Evolutionary conservation across 371 early-diverging fungal genomes (phyloP), one percentile per base, ranked within the genome.

Genomic region (Mucor mucedo): DNA sequence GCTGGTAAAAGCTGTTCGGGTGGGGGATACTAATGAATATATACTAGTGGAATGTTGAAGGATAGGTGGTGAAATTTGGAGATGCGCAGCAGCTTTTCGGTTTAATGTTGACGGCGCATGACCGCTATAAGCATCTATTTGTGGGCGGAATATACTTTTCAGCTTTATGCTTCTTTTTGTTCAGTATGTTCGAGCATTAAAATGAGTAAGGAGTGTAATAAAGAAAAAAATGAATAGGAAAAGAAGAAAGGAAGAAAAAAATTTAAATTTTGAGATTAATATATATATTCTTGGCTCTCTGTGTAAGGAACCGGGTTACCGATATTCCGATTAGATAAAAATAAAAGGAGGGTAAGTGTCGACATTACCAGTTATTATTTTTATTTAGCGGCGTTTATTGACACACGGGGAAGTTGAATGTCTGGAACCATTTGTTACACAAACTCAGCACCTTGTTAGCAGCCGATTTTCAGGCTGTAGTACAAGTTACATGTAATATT

Each of bases 11-110:
- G 62, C 45, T 39, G 78, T 71, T 45, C 77, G 72, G 13, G 70
- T 76, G 49, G 78, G 80, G 38, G 73, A 78, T 29, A 76, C 73
- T 7, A 80, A 66, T 2, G 80, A 79, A 35, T 76, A 79, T 11
- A 79, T 66, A 53, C 67, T 69, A 10, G 78, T 71, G 5, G 83
- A 74, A 62, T 79, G 78, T 50, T 78, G 75, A 48, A 82, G 64
- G 29, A 82, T 69, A 41, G 74, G 74, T 49, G 76, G 52, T 42
- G 76, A 75, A 29, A 72, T 79, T 3, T 58, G 56, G 8, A 71
- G 54, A 38, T 58, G 58, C 5, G 58, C 48, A 16, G 58, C 58
- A 27, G 13, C 27, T 54, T 61, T 61, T 53, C 61, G 42, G 35
- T 44, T 44, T 21, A 52, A 33, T 47, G 44, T 30, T 44, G 57